Conservation (phyloP, 1,284 basidiomycete genomes). For the Schizophyllum amplum region DNA sequence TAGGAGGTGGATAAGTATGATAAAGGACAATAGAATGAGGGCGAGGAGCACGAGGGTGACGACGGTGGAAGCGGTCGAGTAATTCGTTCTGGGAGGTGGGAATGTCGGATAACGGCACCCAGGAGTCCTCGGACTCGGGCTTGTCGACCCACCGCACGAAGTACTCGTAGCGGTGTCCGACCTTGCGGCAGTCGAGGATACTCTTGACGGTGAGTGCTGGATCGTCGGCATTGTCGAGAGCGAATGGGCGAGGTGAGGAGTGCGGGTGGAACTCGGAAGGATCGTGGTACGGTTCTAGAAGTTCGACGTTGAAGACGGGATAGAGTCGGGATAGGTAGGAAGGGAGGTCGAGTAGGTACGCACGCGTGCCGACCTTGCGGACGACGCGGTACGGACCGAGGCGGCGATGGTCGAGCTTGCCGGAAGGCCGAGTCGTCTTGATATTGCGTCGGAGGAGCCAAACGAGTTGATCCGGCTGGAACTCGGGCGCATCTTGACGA, state of each 20-base stretch:
- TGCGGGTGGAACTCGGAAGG: conserved; percentile 17
- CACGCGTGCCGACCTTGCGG: conserved; percentile 12
- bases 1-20: too few relatives aligned
- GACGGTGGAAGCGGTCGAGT: conserved; percentile 20
- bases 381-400: conserved; percentile 31
- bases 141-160: conserved; percentile 19
- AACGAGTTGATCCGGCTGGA: conserved; percentile 25
- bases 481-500: conserved; percentile 17
- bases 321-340: conserved; percentile 22
- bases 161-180: conserved; percentile 24
- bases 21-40: too few relatives aligned
- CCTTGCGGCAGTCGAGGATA: conserved; percentile 20
- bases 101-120: conserved; percentile 24
- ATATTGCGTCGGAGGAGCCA: conserved; percentile 28
- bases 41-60: conserved; percentile 16
- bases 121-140: conserved; percentile 20
- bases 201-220: conserved; percentile 13
- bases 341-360: conserved; percentile 24
- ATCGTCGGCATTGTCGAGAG: conserved; percentile 7
- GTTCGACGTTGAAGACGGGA: conserved; percentile 33
- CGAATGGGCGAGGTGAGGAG: conserved; percentile 12
- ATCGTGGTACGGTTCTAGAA: conserved; percentile 26
- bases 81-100: conserved; percentile 16
- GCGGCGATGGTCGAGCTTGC: conserved; percentile 28
- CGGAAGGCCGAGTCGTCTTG: conserved; percentile 25